Evolutionary conservation across 2,329 filamentous ascomycete genomes (phyloP), one percentile per base, ranked within the genome.

Genomic region (Dryadomyces quercivorus): DNA sequence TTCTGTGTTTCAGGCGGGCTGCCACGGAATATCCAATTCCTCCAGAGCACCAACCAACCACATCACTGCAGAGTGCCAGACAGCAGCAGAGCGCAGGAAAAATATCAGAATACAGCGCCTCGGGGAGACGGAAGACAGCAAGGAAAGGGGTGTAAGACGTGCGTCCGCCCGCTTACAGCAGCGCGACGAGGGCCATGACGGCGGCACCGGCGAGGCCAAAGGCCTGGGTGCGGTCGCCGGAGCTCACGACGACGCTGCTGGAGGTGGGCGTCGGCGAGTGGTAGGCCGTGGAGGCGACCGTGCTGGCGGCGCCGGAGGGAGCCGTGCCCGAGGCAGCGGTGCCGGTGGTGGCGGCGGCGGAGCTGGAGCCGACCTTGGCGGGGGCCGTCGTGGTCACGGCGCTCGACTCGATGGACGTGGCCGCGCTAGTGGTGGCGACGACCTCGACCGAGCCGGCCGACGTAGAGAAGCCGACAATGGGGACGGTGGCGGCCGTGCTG

Each of bases 401-500:
- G 47, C 16, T 21, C 16, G 48, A 26, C 15, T n/a, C 53, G 15
- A 43, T 31, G 9, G 40, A 9, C 12, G 40, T 40, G 18, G n/a
- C 36, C 9, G 20, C 45, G 54, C 54, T 55, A 16, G 50, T 56
- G 21, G 49, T 50, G 20, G 54, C 26, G 20, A 56, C 51, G 43
- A 74, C 63, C 42, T 61, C 68, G 50, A 75, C 71, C 50, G 45
- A 40, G 43, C 52, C 58, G 26, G 53, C 51, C 20, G 63, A 53
- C 60, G 71, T 70, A 58, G 69, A 68, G 70, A 81, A 74, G 63
- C 65, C 71, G 58, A 81, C 72, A 67, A 76, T 66, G 46, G 78
- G 78, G 26, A 81, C 73, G 50, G 73, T 72, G 56, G 81, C 61
- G 62, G 72, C 70, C 57, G 75, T 75, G 63, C 69, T 69, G 62